Percentiles rank a stretch among this genome's conserved stretches.
Conservation (phyloP, 2,329 filamentous ascomycete species). For the Fusarium napiforme region DNA sequence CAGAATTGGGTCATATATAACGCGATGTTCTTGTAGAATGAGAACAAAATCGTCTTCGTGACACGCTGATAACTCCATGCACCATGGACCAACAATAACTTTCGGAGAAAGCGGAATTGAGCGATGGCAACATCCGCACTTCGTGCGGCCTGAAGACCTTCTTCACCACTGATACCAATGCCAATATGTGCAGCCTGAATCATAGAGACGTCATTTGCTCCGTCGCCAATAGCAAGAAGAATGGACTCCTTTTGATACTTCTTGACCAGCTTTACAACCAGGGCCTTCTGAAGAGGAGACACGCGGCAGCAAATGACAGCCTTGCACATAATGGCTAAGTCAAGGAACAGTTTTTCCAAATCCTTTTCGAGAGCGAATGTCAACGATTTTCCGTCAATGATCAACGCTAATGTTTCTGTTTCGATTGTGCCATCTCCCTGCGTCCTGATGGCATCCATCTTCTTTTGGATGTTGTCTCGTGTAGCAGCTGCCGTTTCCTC, state of each 20-base stretch:
- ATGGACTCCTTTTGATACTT: constrained; percentile 89
- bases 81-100: constrained; percentile 93
- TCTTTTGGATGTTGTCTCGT: constrained; percentile 90
- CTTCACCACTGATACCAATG: constrained; percentile 95
- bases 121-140: constrained; percentile 96
- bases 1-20: constrained; percentile 99
- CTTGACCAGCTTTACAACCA: constrained; percentile 98
- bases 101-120: constrained; percentile 94
- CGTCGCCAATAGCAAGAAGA: constrained; percentile 94
- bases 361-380: constrained; percentile 94
- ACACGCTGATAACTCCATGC: constrained; percentile 98
- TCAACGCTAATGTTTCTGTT: constrained; percentile 85
- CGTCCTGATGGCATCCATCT: constrained; percentile 87
- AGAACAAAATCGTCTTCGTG: constrained; percentile 96
- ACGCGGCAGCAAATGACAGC: constrained; percentile 99
- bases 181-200: constrained; percentile 98
- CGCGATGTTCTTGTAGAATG: constrained; percentile 99
- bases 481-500: constrained; percentile 85
- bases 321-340: constrained; percentile 95
- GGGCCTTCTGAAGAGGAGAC: constrained; percentile 93
- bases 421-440: constrained; percentile 82
- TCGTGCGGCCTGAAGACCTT: constrained; percentile 95
- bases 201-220: constrained; percentile 99
- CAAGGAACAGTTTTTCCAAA: constrained; percentile 91
- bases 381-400: constrained; percentile 96